Evolutionary conservation across 495 filamentous ascomycete genomes (phyloP), one percentile per base, ranked within the genome.

Genomic region (Tetracladium marchalianum): DNA sequence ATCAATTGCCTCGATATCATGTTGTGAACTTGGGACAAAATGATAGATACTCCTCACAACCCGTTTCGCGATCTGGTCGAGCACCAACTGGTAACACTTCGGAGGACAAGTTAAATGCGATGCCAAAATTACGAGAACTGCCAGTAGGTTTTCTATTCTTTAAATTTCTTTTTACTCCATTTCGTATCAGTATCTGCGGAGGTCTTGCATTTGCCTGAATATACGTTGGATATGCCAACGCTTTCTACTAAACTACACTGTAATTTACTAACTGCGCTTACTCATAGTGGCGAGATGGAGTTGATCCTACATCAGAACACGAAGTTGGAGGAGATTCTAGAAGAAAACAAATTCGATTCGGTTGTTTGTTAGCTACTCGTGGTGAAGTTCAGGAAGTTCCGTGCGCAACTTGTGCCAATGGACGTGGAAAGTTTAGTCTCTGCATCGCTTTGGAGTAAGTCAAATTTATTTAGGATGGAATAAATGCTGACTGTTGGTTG

Each of bases 261-360:
- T 7, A 27, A 3, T 27, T 27, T 27, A 27, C 22, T 27, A 7
- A 27, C 22, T 27, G 3, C 22, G 22, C 22, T 27, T 27, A 27
- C 22, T 27, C 22, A 27, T 27, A 27, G 17, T 58, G 55, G 55
- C 42, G 55, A 31, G 47, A 50, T n/a, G 55, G 51, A 3, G 51
- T 54, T 7, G 55, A 58, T 11, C 35, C 44, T 31, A 49, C 44
- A 2, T 51, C 55, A 31, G 55, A 52, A 1, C 40, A 46, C 16
- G 55, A 58, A 34, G 54, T 51, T 12, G 55, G 51, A 13, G 55
- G 55, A 35, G 51, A 54, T 7, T 54, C 51, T 18, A 41, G 55
- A 5, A 36, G 55, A 19, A 58, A 58, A 33, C 55, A 58, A 35
- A 58, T 58, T 34, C 33, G 51, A 34, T 58, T 51, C 37, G 55